Percentiles rank a stretch among this genome's conserved stretches.
Evolutionary conservation across 139 green algal genomes (phyloP).

Genomic region (Choricystis sp.): DNA sequence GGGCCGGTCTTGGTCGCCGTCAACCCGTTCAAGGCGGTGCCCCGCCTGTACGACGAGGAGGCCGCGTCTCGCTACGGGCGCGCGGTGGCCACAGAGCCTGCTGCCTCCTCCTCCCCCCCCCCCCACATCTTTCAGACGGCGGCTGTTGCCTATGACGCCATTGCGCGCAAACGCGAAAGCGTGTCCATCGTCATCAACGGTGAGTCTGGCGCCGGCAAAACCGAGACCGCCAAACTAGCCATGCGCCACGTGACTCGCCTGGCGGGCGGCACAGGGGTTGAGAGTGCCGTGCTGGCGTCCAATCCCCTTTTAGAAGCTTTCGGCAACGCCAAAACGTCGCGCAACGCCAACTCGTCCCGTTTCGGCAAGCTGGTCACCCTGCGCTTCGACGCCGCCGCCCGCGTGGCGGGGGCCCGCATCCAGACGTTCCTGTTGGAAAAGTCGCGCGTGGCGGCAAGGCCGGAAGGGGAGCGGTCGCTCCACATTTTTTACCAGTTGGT

Average conservation of each 20-base stretch:
- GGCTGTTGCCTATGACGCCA: slow-evolving; percentile 10
- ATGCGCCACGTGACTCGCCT: slow-evolving; percentile 79
- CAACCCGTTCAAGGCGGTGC: slow-evolving; percentile 68
- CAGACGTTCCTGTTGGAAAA: slow-evolving; percentile 90
- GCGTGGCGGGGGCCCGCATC: slow-evolving; percentile 52
- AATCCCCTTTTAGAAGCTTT: slow-evolving; percentile 92
- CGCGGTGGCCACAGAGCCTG: not conserved
- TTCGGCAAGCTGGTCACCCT: slow-evolving; percentile 90
- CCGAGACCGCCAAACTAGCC: slow-evolving; percentile 87
- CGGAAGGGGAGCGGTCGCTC: slow-evolving; percentile 63
- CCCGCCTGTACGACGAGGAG: slow-evolving; percentile 56
- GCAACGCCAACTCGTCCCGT: slow-evolving; percentile 82
- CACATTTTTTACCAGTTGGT: slow-evolving; percentile 81
- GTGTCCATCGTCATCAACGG: slow-evolving; percentile 47
- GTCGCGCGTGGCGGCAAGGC: slow-evolving; percentile 31
- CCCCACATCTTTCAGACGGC: not conserved
- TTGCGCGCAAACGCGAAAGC: slow-evolving; percentile 10
- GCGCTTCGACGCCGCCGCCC: slow-evolving; percentile 49
- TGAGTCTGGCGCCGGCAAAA: slow-evolving; percentile 78
- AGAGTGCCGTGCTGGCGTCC: slow-evolving; percentile 52
- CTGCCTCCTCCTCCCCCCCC: not conserved
- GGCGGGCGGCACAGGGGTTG: slow-evolving; percentile 44
- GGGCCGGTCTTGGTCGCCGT: slow-evolving; percentile 77
- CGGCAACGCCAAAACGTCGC: slow-evolving; percentile 87
- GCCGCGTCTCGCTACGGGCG: slow-evolving; percentile 43